Conservation (phyloP, 2,329 filamentous ascomycete genomes). For the Blumeriella jaapii region DNA sequence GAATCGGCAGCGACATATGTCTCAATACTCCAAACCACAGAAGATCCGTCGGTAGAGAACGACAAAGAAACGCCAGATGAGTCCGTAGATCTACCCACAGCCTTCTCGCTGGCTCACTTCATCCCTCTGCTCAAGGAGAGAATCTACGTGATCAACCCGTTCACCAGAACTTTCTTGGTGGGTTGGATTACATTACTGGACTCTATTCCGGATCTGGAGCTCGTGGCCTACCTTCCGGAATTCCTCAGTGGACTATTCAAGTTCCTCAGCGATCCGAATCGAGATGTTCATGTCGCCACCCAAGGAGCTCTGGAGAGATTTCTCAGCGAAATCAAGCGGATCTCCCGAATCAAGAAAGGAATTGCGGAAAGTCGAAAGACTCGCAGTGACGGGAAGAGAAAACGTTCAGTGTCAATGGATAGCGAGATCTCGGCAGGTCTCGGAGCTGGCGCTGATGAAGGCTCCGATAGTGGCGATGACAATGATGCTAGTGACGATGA, state of each 20-base stretch:
- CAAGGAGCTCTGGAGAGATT: slow-evolving; percentile 84
- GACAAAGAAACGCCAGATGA: slow-evolving; percentile 35
- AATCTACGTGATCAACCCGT: slow-evolving; percentile 89
- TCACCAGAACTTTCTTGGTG: slow-evolving; percentile 87
- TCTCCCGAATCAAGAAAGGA: slow-evolving; percentile 83
- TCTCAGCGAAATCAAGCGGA: slow-evolving; percentile 85
- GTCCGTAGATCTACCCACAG: slow-evolving; percentile 55
- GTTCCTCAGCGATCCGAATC: slow-evolving; percentile 83
- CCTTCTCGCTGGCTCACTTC: slow-evolving; percentile 83
- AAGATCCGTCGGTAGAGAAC: slow-evolving; percentile 38
- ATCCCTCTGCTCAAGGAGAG: slow-evolving; percentile 89
- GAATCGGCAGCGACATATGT: slow-evolving; percentile 93
- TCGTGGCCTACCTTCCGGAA: slow-evolving; percentile 84
- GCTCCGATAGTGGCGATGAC: slow-evolving; percentile 44
- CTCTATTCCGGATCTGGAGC: slow-evolving; percentile 90
- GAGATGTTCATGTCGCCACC: slow-evolving; percentile 89
- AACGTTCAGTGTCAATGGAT: slow-evolving; percentile 59
- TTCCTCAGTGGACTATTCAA: slow-evolving; percentile 84
- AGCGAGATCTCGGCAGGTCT: slow-evolving; percentile 40
- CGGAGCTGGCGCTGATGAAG: slow-evolving; percentile 50
- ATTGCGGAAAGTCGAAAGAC: slow-evolving; percentile 76
- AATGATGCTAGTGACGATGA: slow-evolving; percentile 66
- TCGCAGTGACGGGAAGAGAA: slow-evolving; percentile 47
- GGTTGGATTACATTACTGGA: slow-evolving; percentile 93
- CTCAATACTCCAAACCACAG: slow-evolving; percentile 63